A percentile compares a stretch with the other conserved stretches of the same genome.
Conservation (phyloP, 495 filamentous ascomycete genomes). For the Xylaria curta region DNA sequence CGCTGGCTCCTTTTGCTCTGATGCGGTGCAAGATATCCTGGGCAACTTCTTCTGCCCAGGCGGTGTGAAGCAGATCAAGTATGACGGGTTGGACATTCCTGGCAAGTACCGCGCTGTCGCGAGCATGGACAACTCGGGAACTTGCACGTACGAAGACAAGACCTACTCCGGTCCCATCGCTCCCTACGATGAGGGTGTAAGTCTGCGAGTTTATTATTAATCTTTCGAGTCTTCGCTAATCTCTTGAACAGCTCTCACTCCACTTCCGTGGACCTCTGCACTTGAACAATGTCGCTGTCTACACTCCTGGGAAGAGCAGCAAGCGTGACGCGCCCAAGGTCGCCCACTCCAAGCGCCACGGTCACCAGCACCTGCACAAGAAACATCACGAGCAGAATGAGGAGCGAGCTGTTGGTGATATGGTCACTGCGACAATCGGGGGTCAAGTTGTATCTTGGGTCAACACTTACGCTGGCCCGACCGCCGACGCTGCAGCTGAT, state of each 20-base stretch:
- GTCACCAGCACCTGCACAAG: constrained; percentile 44
- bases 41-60: constrained; percentile 64
- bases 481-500: constrained; percentile 24
- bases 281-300: constrained; percentile 69
- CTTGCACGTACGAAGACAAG: constrained; percentile 55
- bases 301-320: constrained; percentile 49
- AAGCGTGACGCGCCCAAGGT: constrained; percentile 37
- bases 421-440: constrained; percentile 67
- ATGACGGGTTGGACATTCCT: constrained; percentile 59
- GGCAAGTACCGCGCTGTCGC: constrained; percentile 67
- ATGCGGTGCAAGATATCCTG: constrained; percentile 38
- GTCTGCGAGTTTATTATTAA: constrained; percentile 30
- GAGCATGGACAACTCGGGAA: constrained; percentile 62
- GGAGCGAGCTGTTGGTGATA: constrained; percentile 30
- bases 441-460: constrained; percentile 67
- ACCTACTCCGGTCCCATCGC: constrained; percentile 64
- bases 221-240: constrained; percentile 25
- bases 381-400: constrained; percentile 39
- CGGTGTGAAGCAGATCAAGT: constrained; percentile 63
- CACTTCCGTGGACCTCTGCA: constrained; percentile 72
- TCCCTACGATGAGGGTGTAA: constrained; percentile 71
- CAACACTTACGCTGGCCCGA: constrained; percentile 62
- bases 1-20: constrained; percentile 34
- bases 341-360: constrained; percentile 44
- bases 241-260: constrained; percentile 61